Evolutionary conservation across 2,329 filamentous ascomycete species (phyloP), one percentile per base, ranked within the genome.

Genomic region (Fusarium lateritium): DNA sequence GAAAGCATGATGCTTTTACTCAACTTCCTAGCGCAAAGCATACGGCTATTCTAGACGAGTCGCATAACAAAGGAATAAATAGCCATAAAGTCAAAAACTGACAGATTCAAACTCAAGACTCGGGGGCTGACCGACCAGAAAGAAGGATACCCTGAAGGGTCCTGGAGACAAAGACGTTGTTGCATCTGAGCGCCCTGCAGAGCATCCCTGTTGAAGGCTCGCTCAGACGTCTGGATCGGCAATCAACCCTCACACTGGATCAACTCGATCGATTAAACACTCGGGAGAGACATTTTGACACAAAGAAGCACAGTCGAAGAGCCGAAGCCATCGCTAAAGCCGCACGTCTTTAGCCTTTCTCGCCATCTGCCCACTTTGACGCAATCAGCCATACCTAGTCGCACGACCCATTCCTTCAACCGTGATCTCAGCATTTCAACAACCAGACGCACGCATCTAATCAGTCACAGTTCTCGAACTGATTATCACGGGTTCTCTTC

Each of bases 331-430:
- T 56, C 19, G 22, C 40, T 62, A 44, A 56, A 67, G 56, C 46
- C 42, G 40, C 62, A 51, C 62, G 39, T 60, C 46, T 42, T 45
- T 58, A 34, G 51, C 21, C 40, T 38, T 47, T 19, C 14, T 31
- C 5, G 28, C 31, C 15, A 22, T 56, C 50, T 62, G 56, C 56
- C 62, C 63, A 67, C 31, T 24, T 57, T 45, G 51, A 56, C 52
- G 61, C 66, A 62, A 62, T 69, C 61, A 57, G 65, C 62, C 52
- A 69, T 53, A 46, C 51, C 46, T 46, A 47, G 49, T 53, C 31
- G 49, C 17, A 46, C 53, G 55, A 61, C 62, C 56, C 65, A 62
- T 60, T 50, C 43, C 46, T 49, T 19, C 17, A 52, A 55, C 44
- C 49, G 28, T 42, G 51, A 62, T 56, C 28, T 55, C 34, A 57